These are phyloP conservation scores for Rhododendron vialii DNA, from an alignment of 148 eudicot species.

Conservation along the genomic window DNA sequence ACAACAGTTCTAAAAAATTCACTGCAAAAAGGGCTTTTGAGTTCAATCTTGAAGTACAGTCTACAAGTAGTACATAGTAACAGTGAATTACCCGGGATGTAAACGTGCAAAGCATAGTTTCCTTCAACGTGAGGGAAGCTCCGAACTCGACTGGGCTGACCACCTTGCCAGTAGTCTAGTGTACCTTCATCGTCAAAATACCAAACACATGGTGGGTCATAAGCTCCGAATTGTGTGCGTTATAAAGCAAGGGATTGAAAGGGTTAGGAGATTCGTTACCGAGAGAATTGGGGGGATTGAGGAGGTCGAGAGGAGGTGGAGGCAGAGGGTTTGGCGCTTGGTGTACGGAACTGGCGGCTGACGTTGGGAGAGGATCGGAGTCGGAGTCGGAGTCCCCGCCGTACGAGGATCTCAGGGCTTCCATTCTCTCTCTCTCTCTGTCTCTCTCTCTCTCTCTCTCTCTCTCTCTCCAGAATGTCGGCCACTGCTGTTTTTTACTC, in stretches of 20 bases:
- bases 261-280: slow-evolving; percentile 27
- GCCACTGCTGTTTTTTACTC: too few species aligned
- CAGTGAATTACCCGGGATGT: slow-evolving; percentile 57
- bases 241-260: slow-evolving; percentile 12
- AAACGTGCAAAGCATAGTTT: slow-evolving; percentile 87
- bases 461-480: background rate
- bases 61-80: background rate
- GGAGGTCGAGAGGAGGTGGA: slow-evolving; percentile 80
- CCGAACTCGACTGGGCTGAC: slow-evolving; percentile 54
- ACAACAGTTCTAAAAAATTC: background rate
- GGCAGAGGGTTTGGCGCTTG: slow-evolving; percentile 39
- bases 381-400: slow-evolving; percentile 66
- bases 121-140: slow-evolving; percentile 89
- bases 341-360: background rate
- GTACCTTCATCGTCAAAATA: slow-evolving; percentile 33
- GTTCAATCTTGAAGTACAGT: background rate
- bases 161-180: slow-evolving; percentile 31
- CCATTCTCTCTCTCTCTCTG: slow-evolving; percentile 41
- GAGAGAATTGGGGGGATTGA: slow-evolving; percentile 51
- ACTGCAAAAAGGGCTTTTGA: background rate
- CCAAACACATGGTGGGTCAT: slow-evolving; percentile 24
- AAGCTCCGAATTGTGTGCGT: background rate
- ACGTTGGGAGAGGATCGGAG: slow-evolving; percentile 6
- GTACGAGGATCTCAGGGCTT: slow-evolving; percentile 70
- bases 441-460: slow-evolving; percentile 13